Evolutionary conservation across 2,329 filamentous ascomycete species (phyloP), one percentile per base, ranked within the genome.

Genomic region (Fusarium camptoceras): DNA sequence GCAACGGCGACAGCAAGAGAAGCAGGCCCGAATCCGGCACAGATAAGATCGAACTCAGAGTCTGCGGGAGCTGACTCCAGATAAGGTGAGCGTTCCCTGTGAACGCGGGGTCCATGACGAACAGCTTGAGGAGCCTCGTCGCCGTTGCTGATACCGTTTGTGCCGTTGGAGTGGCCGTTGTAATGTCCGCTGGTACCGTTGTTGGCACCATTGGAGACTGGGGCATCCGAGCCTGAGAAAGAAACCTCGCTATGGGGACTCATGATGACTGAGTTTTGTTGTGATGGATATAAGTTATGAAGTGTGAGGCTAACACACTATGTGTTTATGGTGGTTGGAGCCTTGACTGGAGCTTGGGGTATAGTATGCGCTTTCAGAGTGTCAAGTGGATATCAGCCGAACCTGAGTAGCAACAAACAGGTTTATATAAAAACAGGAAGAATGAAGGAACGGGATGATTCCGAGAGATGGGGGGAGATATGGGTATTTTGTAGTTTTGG

Each of bases 21-120:
- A 28, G 95, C 95, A 22, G 95, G 95, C 10, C 95, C 95, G 77
- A 98, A 98, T 25, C 95, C 95, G 59, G 97, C 89, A 80, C 94
- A 97, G 72, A 98, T 84, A 55, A 98, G 84, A 79, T 98, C 95
- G 78, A 94, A 91, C 31, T 94, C 82, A 51, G 92, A 88, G 68
- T 91, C 86, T 55, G 85, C 79, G 25, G 64, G 62, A 25, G 73
- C 68, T 14, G 71, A 57, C 68, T 73, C 71, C 9, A 75, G 60
- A 42, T 73, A 73, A 31, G 65, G 66, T 41, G 68, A 72, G 44
- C 63, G 68, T 58, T 74, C 75, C 24, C 71, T 73, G 64, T 76
- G 68, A 43, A 59, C 51, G 14, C 66, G 74, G 59, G 68, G 71
- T 44, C 71, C 68, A 44, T 60, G 55, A 43, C 70, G 55, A 46